Evolutionary conservation across 768 basidiomycete genomes (phyloP).

Genomic region (Amanita inopinata): DNA sequence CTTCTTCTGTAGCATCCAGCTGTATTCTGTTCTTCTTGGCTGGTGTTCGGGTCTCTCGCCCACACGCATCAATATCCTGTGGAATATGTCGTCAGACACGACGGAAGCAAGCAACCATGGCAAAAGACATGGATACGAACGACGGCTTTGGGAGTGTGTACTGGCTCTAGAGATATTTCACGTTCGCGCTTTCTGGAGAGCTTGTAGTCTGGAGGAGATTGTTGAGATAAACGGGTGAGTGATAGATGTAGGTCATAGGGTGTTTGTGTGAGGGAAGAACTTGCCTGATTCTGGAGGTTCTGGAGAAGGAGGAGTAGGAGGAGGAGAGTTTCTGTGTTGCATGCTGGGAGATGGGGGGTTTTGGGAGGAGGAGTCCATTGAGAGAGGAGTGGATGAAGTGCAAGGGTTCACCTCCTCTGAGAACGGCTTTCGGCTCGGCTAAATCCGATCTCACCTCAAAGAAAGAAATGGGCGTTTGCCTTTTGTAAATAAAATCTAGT

Average conservation of each 20-base stretch:
- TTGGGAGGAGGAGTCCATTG: conserved; percentile 17
- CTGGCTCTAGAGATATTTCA: conserved; percentile 69
- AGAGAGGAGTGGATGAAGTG: conserved; percentile 13
- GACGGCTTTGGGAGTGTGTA: conserved; percentile 38
- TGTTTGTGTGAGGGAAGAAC: conserved; percentile 10
- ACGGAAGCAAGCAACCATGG: conserved; percentile 7
- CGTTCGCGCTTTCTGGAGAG: conserved; percentile 66
- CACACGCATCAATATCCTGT: conserved; percentile 32
- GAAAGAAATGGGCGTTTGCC: too few relatives aligned
- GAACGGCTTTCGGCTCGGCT: conserved; percentile 17
- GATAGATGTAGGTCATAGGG: conserved; percentile 12
- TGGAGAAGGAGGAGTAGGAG: conserved; percentile 36
- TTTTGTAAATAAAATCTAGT: too few relatives aligned
- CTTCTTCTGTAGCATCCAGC: conserved; percentile 55
- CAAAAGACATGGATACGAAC: conserved; percentile 16
- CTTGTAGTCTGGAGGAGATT: conserved; percentile 28
- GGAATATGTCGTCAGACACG: conserved; percentile 9
- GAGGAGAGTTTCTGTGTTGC: conserved; percentile 17
- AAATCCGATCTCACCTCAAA: conserved; percentile 10
- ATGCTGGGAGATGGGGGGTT: conserved; percentile 1
- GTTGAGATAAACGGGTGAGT: conserved; percentile 10
- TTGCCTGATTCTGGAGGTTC: conserved; percentile 34
- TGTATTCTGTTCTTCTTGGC: conserved; percentile 69
- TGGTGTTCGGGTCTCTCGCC: conserved; percentile 44
- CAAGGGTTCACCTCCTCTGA: conserved; percentile 15